A percentile compares a stretch with the other conserved stretches of the same genome.
Conservation (phyloP, 345 rosid species). For the Balakata baccata region DNA sequence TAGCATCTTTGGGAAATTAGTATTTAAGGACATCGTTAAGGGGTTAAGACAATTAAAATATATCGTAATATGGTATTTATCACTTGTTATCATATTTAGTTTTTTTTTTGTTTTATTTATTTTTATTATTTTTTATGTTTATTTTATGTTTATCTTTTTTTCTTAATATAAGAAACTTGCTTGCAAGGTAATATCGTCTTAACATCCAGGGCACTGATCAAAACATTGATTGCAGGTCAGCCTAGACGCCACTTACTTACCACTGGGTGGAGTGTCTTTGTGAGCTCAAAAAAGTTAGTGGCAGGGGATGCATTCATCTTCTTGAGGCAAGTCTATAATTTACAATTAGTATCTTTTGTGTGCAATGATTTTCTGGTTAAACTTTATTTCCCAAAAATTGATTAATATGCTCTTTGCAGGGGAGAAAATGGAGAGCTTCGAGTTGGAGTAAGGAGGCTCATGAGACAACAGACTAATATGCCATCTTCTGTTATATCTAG, state of each 20-base stretch:
- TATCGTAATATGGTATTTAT: background rate
- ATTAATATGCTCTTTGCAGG: constrained; percentile 35
- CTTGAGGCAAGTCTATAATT: constrained; percentile 57
- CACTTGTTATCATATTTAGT: background rate
- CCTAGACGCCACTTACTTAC: constrained; percentile 98
- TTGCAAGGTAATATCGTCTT: background rate
- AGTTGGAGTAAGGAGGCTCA: constrained; percentile 90
- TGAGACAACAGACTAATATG: constrained; percentile 83
- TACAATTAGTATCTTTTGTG: background rate
- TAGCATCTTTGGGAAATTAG: background rate
- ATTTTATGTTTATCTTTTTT: no score
- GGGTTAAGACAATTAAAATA: background rate
- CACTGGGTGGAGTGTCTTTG: constrained; percentile 99
- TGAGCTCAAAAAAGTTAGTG: constrained; percentile 90
- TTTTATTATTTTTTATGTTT: no score
- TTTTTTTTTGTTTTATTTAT: background rate
- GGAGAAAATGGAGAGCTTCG: constrained; percentile 94
- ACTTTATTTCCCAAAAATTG: background rate
- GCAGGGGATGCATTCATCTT: constrained; percentile 99
- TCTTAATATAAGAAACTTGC: no score
- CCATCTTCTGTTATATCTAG: constrained; percentile 97
- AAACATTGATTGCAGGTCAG: constrained; percentile 61
- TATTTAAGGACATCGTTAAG: background rate
- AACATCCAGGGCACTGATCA: background rate
- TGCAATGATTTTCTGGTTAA: background rate